Conservation (phyloP, 1,284 basidiomycete genomes). For the Rhodofomes roseus region DNA sequence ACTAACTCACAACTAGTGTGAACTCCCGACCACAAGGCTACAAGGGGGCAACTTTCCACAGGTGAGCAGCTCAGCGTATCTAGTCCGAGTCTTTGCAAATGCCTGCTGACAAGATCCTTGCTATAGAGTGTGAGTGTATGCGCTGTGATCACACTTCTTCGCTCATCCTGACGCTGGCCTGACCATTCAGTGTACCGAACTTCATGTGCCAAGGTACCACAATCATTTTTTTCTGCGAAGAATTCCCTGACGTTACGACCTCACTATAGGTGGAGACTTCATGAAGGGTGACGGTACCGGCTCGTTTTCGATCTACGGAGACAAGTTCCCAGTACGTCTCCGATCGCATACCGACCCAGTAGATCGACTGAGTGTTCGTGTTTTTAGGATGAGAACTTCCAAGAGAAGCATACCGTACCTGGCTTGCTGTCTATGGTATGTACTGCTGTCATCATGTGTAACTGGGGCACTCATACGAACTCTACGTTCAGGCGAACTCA, state of each 20-base stretch:
- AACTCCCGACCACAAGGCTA: conserved; percentile 87
- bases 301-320: conserved; percentile 91
- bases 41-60: conserved; percentile 87
- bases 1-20: conserved; percentile 64
- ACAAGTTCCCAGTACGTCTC: conserved; percentile 77
- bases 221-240: background rate
- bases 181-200: conserved; percentile 56
- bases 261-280: conserved; percentile 81
- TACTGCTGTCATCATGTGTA: conserved; percentile 4
- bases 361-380: background rate
- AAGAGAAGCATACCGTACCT: conserved; percentile 82
- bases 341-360: background rate
- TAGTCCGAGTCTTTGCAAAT: background rate
- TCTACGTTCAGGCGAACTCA: conserved; percentile 74
- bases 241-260: too few species aligned
- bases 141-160: background rate
- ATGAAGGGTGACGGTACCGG: conserved; percentile 91
- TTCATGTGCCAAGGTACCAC: conserved; percentile 81
- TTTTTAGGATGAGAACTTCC: conserved; percentile 92
- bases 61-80: conserved; percentile 45
- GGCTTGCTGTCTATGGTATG: conserved; percentile 84
- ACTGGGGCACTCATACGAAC: background rate
- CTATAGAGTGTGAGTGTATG: conserved; percentile 66
- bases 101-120: conserved; percentile 14
- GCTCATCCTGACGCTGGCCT: conserved; percentile 1